phyloP scores from a whole-genome alignment of 106 monocot genomes.

The Platanthera guangdongensis region DNA sequence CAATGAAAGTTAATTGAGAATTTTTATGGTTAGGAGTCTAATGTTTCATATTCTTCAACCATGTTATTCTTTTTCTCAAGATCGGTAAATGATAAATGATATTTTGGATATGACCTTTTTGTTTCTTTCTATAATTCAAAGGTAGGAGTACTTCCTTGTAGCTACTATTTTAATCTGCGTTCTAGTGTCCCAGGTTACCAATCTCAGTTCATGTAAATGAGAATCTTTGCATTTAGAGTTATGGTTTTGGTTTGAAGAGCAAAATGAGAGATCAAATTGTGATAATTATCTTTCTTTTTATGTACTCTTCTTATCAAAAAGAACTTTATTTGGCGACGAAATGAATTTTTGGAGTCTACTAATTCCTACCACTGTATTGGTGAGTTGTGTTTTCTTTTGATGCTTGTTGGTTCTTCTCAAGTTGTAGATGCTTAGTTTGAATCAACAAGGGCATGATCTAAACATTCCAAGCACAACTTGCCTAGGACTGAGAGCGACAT shows the following conservation, averaged over 20 bases:
- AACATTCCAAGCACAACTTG: too few relatives aligned
- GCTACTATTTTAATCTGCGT: not conserved
- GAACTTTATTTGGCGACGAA: not conserved
- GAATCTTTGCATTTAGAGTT: not conserved
- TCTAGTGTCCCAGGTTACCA: not conserved
- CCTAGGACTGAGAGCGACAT: too few relatives aligned
- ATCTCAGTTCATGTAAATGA: not conserved
- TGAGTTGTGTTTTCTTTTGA: too few relatives aligned
- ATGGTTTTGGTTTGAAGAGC: not conserved
- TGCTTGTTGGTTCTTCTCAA: too few relatives aligned
- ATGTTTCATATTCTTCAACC: not conserved
- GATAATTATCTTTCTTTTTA: not conserved
- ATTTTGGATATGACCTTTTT: not conserved
- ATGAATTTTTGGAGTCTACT: not conserved
- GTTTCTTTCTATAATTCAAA: not conserved
- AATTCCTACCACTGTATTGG: too few relatives aligned
- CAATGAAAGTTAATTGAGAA: not conserved
- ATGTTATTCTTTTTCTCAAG: not conserved
- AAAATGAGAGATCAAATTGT: not conserved
- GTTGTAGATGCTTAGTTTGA: too few relatives aligned
- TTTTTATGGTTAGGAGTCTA: not conserved
- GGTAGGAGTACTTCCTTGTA: not conserved
- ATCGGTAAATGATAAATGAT: not conserved
- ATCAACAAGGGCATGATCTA: too few relatives aligned
- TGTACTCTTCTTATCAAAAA: not conserved